A percentile compares a stretch with the other conserved stretches of the same genome.
phyloP scores from a whole-genome alignment of 352 stramenopile genomes.

The Pythium brassicae region DNA sequence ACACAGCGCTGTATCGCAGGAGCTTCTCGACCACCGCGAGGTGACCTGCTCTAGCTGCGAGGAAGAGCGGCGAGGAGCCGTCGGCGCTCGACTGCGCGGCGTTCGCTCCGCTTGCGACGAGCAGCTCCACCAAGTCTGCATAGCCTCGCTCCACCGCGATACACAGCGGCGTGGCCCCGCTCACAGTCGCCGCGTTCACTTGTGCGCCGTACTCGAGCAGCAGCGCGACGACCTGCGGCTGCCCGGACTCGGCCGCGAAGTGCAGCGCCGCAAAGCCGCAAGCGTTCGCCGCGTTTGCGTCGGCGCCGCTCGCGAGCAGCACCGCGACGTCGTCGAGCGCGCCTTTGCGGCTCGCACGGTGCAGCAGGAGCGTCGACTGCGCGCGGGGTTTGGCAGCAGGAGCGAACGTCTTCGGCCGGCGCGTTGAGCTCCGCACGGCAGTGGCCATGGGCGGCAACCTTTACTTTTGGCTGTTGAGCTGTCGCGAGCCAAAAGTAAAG shows the following conservation, averaged over 20 bases:
- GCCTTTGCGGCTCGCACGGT: slow-evolving; percentile 6
- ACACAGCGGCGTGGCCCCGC: slow-evolving; percentile 4
- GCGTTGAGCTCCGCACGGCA: background rate
- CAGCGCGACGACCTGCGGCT: slow-evolving; percentile 1
- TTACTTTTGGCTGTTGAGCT: too few relatives aligned
- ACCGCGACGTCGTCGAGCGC: slow-evolving; percentile 3
- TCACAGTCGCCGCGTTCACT: slow-evolving; percentile 3
- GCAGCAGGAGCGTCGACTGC: slow-evolving; percentile 4
- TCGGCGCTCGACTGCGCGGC: background rate
- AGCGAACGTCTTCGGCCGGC: background rate
- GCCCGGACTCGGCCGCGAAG: slow-evolving; percentile 5
- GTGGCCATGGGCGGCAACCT: too few relatives aligned
- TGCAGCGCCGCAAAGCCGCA: slow-evolving; percentile 6
- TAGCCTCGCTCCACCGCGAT: slow-evolving; percentile 6
- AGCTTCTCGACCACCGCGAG: background rate
- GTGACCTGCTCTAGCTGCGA: slow-evolving; percentile 4
- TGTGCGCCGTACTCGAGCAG: slow-evolving; percentile 4
- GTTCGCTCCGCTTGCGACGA: slow-evolving; percentile 5
- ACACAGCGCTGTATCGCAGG: background rate
- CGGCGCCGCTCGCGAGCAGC: slow-evolving; percentile 5
- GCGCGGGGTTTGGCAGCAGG: background rate
- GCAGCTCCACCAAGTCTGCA: slow-evolving; percentile 1
- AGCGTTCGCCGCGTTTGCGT: slow-evolving; percentile 5
- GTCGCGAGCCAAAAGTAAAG: too few relatives aligned
- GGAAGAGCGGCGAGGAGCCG: slow-evolving; percentile 5